Percentiles rank a stretch among this genome's conserved stretches.
phyloP scores from a whole-genome alignment of 2,329 filamentous ascomycete species.

The Zopfia rhizophila region DNA sequence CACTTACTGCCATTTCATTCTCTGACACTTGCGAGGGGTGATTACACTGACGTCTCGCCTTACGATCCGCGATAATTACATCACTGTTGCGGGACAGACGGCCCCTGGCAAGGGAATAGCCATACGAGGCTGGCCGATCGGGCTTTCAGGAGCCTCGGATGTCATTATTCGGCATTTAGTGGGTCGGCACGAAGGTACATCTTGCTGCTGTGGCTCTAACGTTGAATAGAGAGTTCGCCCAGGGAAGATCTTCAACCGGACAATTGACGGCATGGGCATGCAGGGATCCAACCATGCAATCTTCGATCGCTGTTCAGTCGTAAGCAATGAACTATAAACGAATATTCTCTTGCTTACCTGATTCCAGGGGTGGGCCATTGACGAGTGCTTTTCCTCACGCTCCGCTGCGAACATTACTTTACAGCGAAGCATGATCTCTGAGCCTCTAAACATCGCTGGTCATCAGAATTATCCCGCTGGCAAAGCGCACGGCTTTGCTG shows the following conservation, averaged over 20 bases:
- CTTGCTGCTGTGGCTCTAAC: too few relatives aligned
- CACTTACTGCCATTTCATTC: too few relatives aligned
- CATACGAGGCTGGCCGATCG: constrained; percentile 43
- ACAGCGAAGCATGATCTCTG: constrained; percentile 50
- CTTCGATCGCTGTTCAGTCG: constrained; percentile 49
- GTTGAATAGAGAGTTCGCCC: constrained; percentile 44
- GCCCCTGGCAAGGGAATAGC: constrained; percentile 31
- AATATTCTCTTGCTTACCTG: too few relatives aligned
- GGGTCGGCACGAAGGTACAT: too few relatives aligned
- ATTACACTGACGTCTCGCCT: constrained; percentile 30
- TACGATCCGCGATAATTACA: constrained; percentile 25
- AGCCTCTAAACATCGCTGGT: constrained; percentile 50
- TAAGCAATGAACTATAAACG: too few relatives aligned
- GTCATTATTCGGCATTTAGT: constrained; percentile 30
- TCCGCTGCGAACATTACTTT: constrained; percentile 49
- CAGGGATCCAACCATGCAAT: constrained; percentile 48
- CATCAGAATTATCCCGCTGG: constrained; percentile 51
- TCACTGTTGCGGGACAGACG: constrained; percentile 31
- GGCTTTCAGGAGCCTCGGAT: constrained; percentile 44
- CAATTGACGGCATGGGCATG: constrained; percentile 50
- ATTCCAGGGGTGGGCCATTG: constrained; percentile 50
- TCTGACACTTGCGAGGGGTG: too few relatives aligned
- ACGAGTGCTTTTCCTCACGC: constrained; percentile 49
- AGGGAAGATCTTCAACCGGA: constrained; percentile 42
- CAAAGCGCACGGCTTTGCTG: constrained; percentile 31